These are phyloP conservation scores for Coemansia sp. DNA, from an alignment of 192 early-diverging fungal species.

Conservation along the genomic window DNA sequence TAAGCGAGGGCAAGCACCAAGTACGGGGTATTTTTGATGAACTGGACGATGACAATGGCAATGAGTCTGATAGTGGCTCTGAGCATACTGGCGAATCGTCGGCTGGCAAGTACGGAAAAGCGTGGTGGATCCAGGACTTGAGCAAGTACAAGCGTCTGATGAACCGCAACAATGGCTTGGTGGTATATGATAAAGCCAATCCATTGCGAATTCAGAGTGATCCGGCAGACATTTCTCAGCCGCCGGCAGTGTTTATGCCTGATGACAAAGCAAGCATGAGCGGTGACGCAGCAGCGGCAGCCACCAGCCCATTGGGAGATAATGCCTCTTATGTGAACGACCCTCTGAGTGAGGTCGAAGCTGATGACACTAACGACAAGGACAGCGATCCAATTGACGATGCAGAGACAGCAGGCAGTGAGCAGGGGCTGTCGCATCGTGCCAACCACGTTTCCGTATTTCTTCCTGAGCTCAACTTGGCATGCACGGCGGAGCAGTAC, in stretches of 20 bases:
- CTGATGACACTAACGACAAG: not conserved
- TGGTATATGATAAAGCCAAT: slow-evolving; percentile 55
- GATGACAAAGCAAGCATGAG: not conserved
- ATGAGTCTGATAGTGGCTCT: slow-evolving; percentile 1
- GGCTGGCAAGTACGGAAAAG: slow-evolving; percentile 16
- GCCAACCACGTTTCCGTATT: slow-evolving; percentile 66
- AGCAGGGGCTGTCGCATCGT: slow-evolving; percentile 55
- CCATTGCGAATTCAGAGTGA: slow-evolving; percentile 51
- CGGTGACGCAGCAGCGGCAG: not conserved
- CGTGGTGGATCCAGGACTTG: slow-evolving; percentile 48
- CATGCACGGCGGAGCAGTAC: slow-evolving; percentile 76
- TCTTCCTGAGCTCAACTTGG: slow-evolving; percentile 72
- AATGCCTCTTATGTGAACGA: not conserved
- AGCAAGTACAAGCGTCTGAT: slow-evolving; percentile 53
- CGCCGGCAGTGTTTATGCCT: not conserved
- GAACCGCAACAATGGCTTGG: slow-evolving; percentile 48
- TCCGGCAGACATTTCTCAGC: slow-evolving; percentile 13
- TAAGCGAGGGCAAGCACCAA: slow-evolving; percentile 37
- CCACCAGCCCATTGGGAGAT: not conserved
- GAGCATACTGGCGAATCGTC: not conserved
- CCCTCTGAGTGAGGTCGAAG: not conserved
- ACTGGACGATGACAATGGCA: slow-evolving; percentile 11
- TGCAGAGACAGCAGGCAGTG: slow-evolving; percentile 15
- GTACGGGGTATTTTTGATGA: slow-evolving; percentile 46
- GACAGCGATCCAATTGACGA: slow-evolving; percentile 22